Base-by-base conservation (phyloP, 2,329 filamentous ascomycete species). In the Paraphoma sp. region DNA sequence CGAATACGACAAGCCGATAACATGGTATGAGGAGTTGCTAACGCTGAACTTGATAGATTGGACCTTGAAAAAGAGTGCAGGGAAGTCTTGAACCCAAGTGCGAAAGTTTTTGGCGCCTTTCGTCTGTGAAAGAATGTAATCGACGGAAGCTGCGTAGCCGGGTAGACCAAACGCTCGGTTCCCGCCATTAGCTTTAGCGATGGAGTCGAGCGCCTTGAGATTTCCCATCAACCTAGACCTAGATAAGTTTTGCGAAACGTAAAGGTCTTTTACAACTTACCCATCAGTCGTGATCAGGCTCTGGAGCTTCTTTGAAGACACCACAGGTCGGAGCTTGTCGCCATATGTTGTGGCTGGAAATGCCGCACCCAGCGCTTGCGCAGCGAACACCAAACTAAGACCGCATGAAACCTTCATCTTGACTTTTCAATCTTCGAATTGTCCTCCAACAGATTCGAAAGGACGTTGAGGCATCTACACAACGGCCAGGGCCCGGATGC, bases 131-230 rank as follows among this genome's bases (percentile, higher is more conserved):
- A 85, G 76, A 54, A 88, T 75, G 65, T 83, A 87, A 63, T 88
- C 83, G 16, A 84, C 72, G 0, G 85, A 87, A 1, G 84, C 85
- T 48, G 81, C 80, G 77, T 82, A 88, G 12, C 86, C 86, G 1
- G 84, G 83, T 9, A 83, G 75, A 12, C 86, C 86, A 55, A 86
- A 87, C 5, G 86, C 86, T 48, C 86, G 80, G 71, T 86, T 87
- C 14, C 85, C 85, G 40, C 83, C 84, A 63, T 88, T 83, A 49
- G 80, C 77, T 30, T 73, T 74, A 11, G 80, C 85, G 51, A 87
- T 87, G 43, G 79, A 73, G 67, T 87, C 78, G 6, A 88, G 76
- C 54, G 81, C 79, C 65, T 79, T 77, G n/a, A 88, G 80, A 45
- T 84, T 84, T 52, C 79, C 77, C 70, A 83, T 79, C 17, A 88